Conservation (phyloP, 2,329 filamentous ascomycete genomes). For the Hymenoscyphus albidus region DNA sequence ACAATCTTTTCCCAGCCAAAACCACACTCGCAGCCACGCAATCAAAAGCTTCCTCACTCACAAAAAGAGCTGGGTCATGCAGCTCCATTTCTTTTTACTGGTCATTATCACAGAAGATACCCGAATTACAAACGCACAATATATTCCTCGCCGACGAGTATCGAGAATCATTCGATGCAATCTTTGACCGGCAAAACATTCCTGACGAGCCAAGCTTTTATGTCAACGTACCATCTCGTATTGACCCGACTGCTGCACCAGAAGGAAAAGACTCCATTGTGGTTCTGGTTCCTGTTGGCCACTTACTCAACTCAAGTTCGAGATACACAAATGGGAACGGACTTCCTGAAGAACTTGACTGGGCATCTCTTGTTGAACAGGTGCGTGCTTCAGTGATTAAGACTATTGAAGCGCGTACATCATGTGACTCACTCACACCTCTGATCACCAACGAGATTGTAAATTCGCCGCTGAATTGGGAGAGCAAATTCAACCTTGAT, state of each 20-base stretch:
- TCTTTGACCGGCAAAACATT: constrained; percentile 66
- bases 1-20: constrained; percentile 51
- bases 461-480: constrained; percentile 65
- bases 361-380: constrained; percentile 54
- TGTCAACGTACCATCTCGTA: constrained; percentile 68
- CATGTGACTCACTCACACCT: constrained; percentile 44
- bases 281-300: constrained; percentile 69
- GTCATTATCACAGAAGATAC: constrained; percentile 57
- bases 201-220: constrained; percentile 71
- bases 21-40: constrained; percentile 11
- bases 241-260: constrained; percentile 66
- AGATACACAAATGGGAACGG: constrained; percentile 26
- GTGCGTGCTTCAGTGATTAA: constrained; percentile 58
- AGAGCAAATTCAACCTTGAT: constrained; percentile 67
- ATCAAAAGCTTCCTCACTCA: constrained; percentile 39
- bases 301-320: constrained; percentile 51
- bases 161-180: constrained; percentile 68
- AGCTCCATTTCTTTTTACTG: constrained; percentile 77
- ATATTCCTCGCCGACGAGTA: constrained; percentile 75
- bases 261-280: constrained; percentile 61
- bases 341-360: constrained; percentile 47
- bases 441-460: constrained; percentile 51
- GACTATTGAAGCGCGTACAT: constrained; percentile 58
- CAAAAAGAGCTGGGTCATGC: constrained; percentile 57
- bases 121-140: constrained; percentile 66